These are phyloP conservation scores for Sarocladium kiliense DNA, from an alignment of 2,329 filamentous ascomycete species.

Conservation along the genomic window DNA sequence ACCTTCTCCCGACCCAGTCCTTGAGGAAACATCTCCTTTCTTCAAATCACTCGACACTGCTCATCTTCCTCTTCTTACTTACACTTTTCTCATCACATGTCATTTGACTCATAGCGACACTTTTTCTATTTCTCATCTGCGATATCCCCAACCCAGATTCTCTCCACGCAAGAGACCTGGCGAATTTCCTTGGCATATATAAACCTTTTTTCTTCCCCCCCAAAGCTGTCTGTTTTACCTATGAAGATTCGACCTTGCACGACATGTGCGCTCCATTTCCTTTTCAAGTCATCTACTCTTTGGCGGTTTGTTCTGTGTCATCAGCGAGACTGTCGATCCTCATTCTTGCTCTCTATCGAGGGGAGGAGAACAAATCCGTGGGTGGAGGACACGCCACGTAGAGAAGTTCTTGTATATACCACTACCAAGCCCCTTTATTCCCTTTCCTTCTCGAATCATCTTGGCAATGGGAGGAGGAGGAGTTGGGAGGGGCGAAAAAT, in stretches of 20 bases:
- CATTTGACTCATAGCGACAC: background rate
- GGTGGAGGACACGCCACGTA: background rate
- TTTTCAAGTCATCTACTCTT: no score
- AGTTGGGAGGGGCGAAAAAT: no score
- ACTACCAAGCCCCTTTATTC: background rate
- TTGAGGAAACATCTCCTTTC: conserved; percentile 10
- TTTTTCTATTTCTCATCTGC: background rate
- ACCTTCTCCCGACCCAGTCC: background rate
- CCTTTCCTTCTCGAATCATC: no score
- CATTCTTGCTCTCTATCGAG: background rate
- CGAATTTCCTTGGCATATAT: conserved; percentile 1
- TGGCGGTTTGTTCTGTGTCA: no score
- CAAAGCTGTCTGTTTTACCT: no score
- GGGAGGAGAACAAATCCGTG: background rate
- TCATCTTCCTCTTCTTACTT: conserved; percentile 10
- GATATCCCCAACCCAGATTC: background rate
- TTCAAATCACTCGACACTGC: conserved; percentile 4
- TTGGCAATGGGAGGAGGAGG: no score
- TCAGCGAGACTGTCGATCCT: background rate
- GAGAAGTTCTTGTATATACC: background rate
- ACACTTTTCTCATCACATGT: background rate
- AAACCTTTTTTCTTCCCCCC: background rate
- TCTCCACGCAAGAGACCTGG: background rate
- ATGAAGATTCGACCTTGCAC: no score
- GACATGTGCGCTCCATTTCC: no score